These are phyloP conservation scores for Epichloe hybrida DNA, from an alignment of 2,329 filamentous ascomycete genomes.

Conservation along the genomic window DNA sequence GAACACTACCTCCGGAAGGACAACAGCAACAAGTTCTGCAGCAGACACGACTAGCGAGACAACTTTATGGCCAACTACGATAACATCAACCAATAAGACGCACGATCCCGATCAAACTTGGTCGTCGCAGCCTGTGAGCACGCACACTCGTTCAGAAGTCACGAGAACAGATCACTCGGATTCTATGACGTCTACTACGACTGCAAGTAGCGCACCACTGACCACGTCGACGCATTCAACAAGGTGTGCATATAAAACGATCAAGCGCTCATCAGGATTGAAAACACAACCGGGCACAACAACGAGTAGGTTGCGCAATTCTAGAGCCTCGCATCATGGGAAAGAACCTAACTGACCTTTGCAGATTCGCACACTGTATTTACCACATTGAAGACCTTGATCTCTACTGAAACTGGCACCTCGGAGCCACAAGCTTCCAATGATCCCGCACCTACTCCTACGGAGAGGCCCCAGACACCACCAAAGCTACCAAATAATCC, in stretches of 20 bases:
- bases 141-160: background rate
- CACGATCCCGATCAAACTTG: background rate
- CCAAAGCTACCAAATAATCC: slow-evolving; percentile 16
- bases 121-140: background rate
- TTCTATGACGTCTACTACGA: background rate
- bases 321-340: background rate
- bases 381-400: slow-evolving; percentile 6
- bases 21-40: background rate
- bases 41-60: background rate
- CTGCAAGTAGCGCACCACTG: background rate
- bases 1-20: background rate
- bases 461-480: slow-evolving; percentile 1
- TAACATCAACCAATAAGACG: background rate
- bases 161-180: background rate
- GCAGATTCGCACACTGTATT: slow-evolving; percentile 1
- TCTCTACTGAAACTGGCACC: slow-evolving; percentile 2
- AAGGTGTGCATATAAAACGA: background rate
- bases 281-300: background rate
- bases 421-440: background rate
- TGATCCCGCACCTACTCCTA: slow-evolving; percentile 10
- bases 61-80: background rate
- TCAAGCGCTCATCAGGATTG: background rate
- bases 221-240: background rate
- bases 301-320: background rate
- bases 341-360: background rate